Evolutionary conservation across 1,139 yeast species (phyloP).

Genomic region (Yamadazyma atmosphaerica): DNA sequence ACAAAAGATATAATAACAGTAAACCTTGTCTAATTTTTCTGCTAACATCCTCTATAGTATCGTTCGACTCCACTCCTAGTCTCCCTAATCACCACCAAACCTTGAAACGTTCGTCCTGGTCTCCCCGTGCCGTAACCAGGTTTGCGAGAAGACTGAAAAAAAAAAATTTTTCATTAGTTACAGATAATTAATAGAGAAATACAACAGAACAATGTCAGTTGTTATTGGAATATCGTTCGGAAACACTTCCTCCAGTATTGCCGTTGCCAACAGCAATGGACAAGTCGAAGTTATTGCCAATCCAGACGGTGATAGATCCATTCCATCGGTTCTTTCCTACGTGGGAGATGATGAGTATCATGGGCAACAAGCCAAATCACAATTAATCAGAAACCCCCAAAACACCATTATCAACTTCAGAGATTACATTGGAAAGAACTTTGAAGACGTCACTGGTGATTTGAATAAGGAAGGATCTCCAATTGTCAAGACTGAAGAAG

Average conservation of each 20-base stretch:
- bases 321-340: slow-evolving; percentile 89
- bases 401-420: slow-evolving; percentile 91
- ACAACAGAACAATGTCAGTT: slow-evolving; percentile 32
- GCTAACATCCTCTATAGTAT: too few relatives aligned
- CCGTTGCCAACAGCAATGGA: slow-evolving; percentile 84
- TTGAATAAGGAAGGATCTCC: slow-evolving; percentile 67
- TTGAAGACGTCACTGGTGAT: slow-evolving; percentile 69
- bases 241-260: slow-evolving; percentile 93
- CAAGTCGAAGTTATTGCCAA: slow-evolving; percentile 96
- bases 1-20: too few relatives aligned
- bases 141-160: neutral
- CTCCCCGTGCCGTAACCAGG: neutral
- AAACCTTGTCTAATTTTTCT: too few relatives aligned
- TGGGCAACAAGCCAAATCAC: slow-evolving; percentile 94
- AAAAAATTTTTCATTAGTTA: neutral
- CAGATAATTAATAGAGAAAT: neutral
- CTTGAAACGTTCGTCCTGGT: too few relatives aligned
- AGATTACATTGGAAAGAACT: slow-evolving; percentile 82
- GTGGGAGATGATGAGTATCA: slow-evolving; percentile 95
- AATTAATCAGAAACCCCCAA: slow-evolving; percentile 83
- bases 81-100: too few relatives aligned
- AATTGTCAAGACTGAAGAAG: slow-evolving; percentile 66
- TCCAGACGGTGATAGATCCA: slow-evolving; percentile 98
- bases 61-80: too few relatives aligned
- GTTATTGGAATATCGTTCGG: slow-evolving; percentile 97